These are phyloP conservation scores for Trichophyton equinum DNA, from an alignment of 2,329 filamentous ascomycete species.

Conservation along the genomic window DNA sequence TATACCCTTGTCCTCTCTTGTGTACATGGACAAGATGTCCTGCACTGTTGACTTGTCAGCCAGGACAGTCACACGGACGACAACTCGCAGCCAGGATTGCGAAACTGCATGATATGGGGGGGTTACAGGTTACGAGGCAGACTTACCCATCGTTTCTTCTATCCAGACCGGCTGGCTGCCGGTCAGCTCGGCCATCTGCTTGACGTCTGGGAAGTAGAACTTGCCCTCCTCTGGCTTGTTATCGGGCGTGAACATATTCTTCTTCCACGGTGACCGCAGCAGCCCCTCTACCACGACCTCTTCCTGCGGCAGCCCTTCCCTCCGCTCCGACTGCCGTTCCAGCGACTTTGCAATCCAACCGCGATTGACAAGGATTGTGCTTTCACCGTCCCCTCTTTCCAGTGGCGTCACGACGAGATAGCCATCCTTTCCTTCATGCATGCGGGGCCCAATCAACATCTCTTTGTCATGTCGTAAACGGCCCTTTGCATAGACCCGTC, in stretches of 20 bases:
- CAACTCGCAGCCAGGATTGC: neutral
- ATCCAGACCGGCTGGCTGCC: conserved; percentile 87
- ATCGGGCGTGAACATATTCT: conserved; percentile 92
- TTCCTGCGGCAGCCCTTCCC: conserved; percentile 53
- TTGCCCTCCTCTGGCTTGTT: conserved; percentile 72
- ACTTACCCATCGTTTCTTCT: conserved; percentile 81
- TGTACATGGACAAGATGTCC: conserved; percentile 62
- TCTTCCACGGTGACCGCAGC: conserved; percentile 82
- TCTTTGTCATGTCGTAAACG: conserved; percentile 74
- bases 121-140: neutral
- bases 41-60: conserved; percentile 44
- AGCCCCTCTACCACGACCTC: conserved; percentile 73
- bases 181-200: conserved; percentile 73
- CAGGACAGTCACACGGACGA: neutral
- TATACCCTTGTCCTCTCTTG: conserved; percentile 66
- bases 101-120: too few species aligned
- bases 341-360: conserved; percentile 82
- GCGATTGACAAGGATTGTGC: conserved; percentile 72
- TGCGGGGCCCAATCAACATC: conserved; percentile 87
- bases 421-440: conserved; percentile 79
- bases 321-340: conserved; percentile 49
- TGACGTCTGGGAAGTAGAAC: conserved; percentile 91
- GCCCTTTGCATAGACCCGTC: conserved; percentile 65
- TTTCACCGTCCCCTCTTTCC: conserved; percentile 49
- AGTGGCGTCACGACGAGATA: conserved; percentile 87